These are phyloP conservation scores for Echria macrotheca DNA, from an alignment of 495 filamentous ascomycete species.

Conservation along the genomic window DNA sequence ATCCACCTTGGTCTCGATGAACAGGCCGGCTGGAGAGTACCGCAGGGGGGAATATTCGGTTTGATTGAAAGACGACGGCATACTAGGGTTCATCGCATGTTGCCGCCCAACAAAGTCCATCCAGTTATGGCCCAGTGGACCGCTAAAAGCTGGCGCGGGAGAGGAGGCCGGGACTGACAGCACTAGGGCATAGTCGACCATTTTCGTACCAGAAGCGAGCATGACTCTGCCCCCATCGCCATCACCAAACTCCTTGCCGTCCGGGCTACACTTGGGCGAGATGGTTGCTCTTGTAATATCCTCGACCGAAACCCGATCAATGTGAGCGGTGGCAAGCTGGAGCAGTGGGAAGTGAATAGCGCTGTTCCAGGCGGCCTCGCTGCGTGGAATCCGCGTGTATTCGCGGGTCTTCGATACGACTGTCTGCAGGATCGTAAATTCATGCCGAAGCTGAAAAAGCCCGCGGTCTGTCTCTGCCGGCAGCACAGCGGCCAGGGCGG, in stretches of 20 bases:
- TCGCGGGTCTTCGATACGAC: constrained; percentile 1
- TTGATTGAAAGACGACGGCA: constrained; percentile 2
- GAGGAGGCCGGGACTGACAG: neutral
- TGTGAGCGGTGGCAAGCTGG: constrained; percentile 1
- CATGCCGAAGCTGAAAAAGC: constrained; percentile 2
- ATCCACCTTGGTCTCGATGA: constrained; percentile 3
- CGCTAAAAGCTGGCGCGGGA: neutral
- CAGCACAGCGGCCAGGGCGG: neutral
- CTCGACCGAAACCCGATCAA: neutral
- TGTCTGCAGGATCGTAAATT: constrained; percentile 2
- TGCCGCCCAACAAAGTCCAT: neutral
- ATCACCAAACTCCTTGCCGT: constrained; percentile 4
- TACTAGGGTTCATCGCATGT: neutral
- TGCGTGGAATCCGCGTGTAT: neutral
- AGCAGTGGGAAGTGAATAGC: neutral
- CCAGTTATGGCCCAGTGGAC: neutral
- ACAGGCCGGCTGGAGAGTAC: constrained; percentile 3
- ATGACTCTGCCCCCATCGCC: constrained; percentile 2
- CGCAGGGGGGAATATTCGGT: constrained; percentile 1
- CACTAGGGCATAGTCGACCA: constrained; percentile 2
- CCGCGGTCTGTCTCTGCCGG: neutral
- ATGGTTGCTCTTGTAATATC: constrained; percentile 5
- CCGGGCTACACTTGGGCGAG: constrained; percentile 1
- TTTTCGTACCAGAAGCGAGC: constrained; percentile 2
- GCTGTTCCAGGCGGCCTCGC: constrained; percentile 2